Percentiles rank a stretch among this genome's conserved stretches.
Evolutionary conservation across 148 eudicot species (phyloP).

Genomic region (Rhododendron williamsianum): DNA sequence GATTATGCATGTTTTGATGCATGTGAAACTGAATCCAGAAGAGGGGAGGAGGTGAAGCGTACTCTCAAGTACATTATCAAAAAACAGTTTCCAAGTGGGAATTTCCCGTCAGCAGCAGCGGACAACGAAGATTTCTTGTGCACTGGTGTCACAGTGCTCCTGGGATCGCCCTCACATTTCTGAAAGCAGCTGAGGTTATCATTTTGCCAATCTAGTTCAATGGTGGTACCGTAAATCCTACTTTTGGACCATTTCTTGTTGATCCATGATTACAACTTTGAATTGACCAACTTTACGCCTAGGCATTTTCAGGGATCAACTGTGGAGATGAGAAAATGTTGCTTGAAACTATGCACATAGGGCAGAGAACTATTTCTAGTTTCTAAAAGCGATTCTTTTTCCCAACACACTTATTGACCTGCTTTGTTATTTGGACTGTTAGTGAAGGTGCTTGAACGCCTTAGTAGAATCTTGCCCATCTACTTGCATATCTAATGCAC

Average conservation of each 20-base stretch:
- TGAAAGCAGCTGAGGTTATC: slow-evolving; percentile 53
- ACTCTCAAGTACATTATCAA: slow-evolving; percentile 54
- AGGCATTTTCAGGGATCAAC: background rate
- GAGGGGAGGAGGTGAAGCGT: slow-evolving; percentile 43
- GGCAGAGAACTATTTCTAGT: background rate
- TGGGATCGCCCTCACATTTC: slow-evolving; percentile 47
- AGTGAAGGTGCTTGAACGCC: background rate
- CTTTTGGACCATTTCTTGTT: background rate
- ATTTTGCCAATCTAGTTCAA: background rate
- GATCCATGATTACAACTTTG: background rate
- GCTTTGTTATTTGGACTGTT: background rate
- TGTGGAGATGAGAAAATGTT: background rate
- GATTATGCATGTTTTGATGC: slow-evolving; percentile 53
- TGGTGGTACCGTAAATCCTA: background rate
- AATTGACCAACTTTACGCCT: background rate
- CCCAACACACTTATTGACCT: background rate
- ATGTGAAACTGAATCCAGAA: slow-evolving; percentile 39
- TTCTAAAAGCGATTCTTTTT: background rate
- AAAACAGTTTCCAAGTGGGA: slow-evolving; percentile 38
- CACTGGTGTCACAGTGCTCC: slow-evolving; percentile 75
- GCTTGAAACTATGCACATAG: background rate
- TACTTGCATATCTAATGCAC: background rate
- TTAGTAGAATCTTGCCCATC: background rate
- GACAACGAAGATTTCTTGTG: slow-evolving; percentile 38
- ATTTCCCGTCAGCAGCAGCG: slow-evolving; percentile 37